These are phyloP conservation scores for Aspergillus olivimuriae DNA, from an alignment of 495 filamentous ascomycete species.

Conservation along the genomic window DNA sequence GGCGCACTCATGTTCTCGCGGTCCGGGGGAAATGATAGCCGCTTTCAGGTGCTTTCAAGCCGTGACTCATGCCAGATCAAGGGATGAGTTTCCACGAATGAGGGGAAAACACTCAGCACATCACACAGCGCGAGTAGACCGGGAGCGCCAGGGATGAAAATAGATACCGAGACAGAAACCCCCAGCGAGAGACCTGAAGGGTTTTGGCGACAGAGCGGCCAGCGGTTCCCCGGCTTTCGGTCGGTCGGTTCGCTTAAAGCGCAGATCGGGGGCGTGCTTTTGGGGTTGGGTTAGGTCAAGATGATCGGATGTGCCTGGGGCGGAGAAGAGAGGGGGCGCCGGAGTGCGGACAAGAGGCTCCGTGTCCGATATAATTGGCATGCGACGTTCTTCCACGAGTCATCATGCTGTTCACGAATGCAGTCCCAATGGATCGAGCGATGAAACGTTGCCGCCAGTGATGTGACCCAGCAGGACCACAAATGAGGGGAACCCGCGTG, in stretches of 20 bases:
- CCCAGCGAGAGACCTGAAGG: background rate
- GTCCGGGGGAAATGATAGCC: background rate
- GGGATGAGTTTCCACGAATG: too few relatives aligned
- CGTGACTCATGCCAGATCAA: conserved; percentile 3
- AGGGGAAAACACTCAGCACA: too few relatives aligned
- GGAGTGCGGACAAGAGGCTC: conserved; percentile 2
- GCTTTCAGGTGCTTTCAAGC: background rate
- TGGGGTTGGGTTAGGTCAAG: background rate
- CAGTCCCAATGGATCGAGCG: too few relatives aligned
- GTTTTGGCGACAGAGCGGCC: background rate
- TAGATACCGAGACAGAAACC: background rate
- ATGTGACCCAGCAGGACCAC: conserved; percentile 4
- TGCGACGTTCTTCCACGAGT: conserved; percentile 17
- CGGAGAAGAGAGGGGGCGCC: background rate
- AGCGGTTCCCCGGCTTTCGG: background rate
- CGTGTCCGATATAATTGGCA: conserved; percentile 1
- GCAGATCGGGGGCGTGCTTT: background rate
- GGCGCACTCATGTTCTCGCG: conserved; percentile 24
- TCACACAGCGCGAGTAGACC: background rate
- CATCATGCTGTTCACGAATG: conserved; percentile 2
- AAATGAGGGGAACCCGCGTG: conserved; percentile 14
- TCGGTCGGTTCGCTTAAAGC: background rate
- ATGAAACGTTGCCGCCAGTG: conserved; percentile 12
- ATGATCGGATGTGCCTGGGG: background rate
- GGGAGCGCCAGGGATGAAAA: background rate